Evolutionary conservation across 495 filamentous ascomycete species (phyloP), one percentile per base, ranked within the genome.

Genomic region (Pseudevernia furfuracea): DNA sequence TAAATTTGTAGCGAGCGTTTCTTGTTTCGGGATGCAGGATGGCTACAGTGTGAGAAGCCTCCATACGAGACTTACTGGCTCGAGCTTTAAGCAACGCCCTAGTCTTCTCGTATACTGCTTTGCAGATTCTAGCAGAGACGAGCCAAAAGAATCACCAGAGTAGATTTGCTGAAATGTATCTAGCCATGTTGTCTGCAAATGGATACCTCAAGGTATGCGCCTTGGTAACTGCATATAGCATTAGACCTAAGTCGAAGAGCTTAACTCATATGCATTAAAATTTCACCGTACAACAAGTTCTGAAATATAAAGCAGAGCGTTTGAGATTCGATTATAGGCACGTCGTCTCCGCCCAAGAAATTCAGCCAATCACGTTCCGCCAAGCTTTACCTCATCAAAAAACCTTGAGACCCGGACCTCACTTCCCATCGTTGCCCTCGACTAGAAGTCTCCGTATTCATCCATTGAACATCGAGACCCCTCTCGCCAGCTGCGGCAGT

Each of bases 291-390:
- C 14, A 6, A 3, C 49, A 32, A 19, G 19, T 5, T 30, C 5
- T 53, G 19, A 15, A 49, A 2, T 17, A 4, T 17, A 14, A 53
- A 19, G 11, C 14, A 53, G 15, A 30, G 14, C 4, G 6, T 28
- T 19, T 30, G 49, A 53, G 12, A 15, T 53, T 53, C 15, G 28
- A 17, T 0, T 6, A 25, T 6, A 4, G 1, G n/a, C 4, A 30
- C 25, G 48, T 52, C 25, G 48, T 52, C 23, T 52, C 12, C 11
- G 44, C 44, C 4, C 14, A 55, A 1, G 11, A 21, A 32, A 19
- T 14, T 4, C 41, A 64, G 46, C 62, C 39, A 64, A 64, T 64
- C 62, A 49, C 11, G 58, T 43, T n/a, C 39, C 32, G 30, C 62
- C 62, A 64, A 64, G 55, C 56, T 39, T 43, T 32, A 46, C 34